phyloP scores from a whole-genome alignment of 139 green algal genomes.

The Micromonas pusilla region DNA sequence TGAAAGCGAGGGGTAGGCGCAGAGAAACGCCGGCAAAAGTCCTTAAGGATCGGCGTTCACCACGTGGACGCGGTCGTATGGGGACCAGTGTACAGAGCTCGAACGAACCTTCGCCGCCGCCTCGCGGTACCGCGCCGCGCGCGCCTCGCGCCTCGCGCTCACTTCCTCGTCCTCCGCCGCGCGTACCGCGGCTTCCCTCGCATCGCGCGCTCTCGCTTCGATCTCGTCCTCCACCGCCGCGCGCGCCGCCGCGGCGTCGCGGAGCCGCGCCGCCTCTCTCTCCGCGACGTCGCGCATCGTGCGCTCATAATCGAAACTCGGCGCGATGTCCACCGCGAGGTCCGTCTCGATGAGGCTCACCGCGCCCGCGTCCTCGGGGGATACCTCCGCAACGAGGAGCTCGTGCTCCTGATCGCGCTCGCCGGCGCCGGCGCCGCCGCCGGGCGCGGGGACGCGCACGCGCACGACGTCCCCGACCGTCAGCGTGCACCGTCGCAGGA shows the following conservation, averaged over 20 bases:
- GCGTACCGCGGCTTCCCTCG: not conserved
- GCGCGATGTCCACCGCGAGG: constrained; percentile 5
- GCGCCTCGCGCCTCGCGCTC: not conserved
- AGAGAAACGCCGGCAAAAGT: too few relatives aligned
- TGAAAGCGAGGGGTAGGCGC: too few relatives aligned
- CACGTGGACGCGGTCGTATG: too few relatives aligned
- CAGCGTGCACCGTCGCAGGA: not conserved
- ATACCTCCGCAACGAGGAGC: not conserved
- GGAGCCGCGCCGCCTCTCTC: not conserved
- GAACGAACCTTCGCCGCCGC: not conserved
- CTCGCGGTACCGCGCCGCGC: not conserved
- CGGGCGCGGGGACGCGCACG: not conserved
- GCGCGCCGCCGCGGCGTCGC: too few relatives aligned
- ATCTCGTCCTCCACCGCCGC: not conserved
- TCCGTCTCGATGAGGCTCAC: constrained; percentile 19
- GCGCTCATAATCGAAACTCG: not conserved
- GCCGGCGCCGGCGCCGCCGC: too few relatives aligned
- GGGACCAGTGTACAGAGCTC: too few relatives aligned
- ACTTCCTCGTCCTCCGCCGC: not conserved
- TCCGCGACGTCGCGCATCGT: not conserved
- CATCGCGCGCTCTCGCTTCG: not conserved
- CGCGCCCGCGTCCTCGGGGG: not conserved
- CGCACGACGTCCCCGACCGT: not conserved
- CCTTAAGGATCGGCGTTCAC: too few relatives aligned
- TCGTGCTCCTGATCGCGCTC: not conserved